Evolutionary conservation across 441 rosid species (phyloP), one percentile per base, ranked within the genome.

Genomic region (Arabidopsis hybrid): DNA sequence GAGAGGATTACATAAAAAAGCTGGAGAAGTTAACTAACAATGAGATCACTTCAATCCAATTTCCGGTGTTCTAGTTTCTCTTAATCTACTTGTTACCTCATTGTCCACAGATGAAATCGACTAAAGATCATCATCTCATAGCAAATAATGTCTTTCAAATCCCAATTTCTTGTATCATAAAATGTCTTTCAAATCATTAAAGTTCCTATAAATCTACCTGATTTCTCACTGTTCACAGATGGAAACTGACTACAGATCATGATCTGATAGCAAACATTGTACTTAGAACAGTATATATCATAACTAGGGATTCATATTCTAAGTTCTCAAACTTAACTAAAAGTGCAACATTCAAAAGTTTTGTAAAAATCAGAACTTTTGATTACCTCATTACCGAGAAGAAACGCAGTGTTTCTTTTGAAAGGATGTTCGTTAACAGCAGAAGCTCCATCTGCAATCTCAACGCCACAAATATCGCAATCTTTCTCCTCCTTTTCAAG

Each of bases 401-500:
- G 95, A 64, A 94, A 92, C 61, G 97, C 97, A 0, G 99, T 94
- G 78, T 83, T 92, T 75, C 74, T 87, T 70, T 82, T 85, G 50
- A 94, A 94, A 73, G 97, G 97, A 74, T 88, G 97, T 13, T 87
- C 85, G 31, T 83, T 83, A 11, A 92, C 83, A 9, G 89, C 81
- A 45, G 83, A 60, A 68, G 99, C 97, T 71, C 85, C 86, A 11
- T 89, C 90, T 12, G 92, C 84, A 53, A 94, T 94, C 83, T 92
- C 99, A 45, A 94, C 97, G 14, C 99, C 99, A 38, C 99, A 94
- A 4, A 94, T 90, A 81, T 92, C 99, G 67, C 99, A 94, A 67
- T 84, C 91, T 83, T 81, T 89, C 81, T 83, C 94, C 84, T 92
- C 66, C 51, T 64, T 13, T 17, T 0, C 0, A 26, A 75, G 35